Evolutionary conservation across 352 stramenopile species (phyloP), one percentile per base, ranked within the genome.

Genomic region (Globisporangium emineosum): DNA sequence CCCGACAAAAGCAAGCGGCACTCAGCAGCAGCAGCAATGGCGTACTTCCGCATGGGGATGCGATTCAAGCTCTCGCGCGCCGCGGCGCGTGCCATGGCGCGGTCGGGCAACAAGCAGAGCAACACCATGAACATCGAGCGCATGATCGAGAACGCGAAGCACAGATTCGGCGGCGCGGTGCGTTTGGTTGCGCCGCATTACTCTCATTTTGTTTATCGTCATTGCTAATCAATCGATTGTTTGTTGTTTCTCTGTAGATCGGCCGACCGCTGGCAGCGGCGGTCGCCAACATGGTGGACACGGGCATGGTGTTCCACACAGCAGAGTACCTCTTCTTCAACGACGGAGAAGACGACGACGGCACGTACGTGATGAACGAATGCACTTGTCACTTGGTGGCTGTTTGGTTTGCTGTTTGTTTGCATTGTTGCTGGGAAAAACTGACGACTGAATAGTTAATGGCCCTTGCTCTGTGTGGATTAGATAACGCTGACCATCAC

Each of bases 381-480:
- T 40, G 27, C 51, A 27, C 19, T 57, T 12, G 33, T 5, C 27
- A 2, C 9, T 51, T 55, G 15, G 5, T 17, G 12, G n/a, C n/a
- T n/a, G n/a, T n/a, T 13, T 17, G 10, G 32, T 30, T 63, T 35
- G 8, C 25, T 42, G 27, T 55, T 60, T 30, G 21, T 64, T 9
- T 62, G 32, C 56, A 54, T 45, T 21, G 29, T 50, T 49, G 33
- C 45, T 67, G 61, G 42, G 62, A 29, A 54, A 63, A 70, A 68
- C 82, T 91, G 82, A 91, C 82, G 68, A 88, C 82, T 82, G 79
- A 91, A 75, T 73, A 91, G 82, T 86, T 91, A 91, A 91, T 88
- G 75, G 81, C 51, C 60, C 56, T 65, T 84, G 71, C 65, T 68
- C 21, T 68, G 52, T 72, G 64, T 69, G 67, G 17, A 75, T 68